Conservation (phyloP, 768 basidiomycete genomes). For the Lyophyllum atratum region DNA sequence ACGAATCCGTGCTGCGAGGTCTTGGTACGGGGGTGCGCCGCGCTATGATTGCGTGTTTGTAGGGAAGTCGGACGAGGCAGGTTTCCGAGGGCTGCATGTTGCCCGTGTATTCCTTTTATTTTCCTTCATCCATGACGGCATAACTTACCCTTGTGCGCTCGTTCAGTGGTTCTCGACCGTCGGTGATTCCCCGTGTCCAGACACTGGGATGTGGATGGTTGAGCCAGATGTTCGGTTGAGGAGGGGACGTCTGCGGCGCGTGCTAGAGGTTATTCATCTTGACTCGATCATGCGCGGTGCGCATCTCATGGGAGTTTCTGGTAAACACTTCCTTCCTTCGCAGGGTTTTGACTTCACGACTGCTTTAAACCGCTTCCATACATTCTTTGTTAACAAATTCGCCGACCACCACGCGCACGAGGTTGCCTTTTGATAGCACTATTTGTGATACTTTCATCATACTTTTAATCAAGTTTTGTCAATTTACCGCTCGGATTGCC, state of each 20-base stretch:
- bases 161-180: slow-evolving; percentile 25
- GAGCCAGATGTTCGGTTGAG: slow-evolving; percentile 22
- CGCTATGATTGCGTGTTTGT: slow-evolving; percentile 21
- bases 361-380: slow-evolving; percentile 22
- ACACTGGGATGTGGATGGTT: slow-evolving; percentile 29
- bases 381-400: neutral
- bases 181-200: slow-evolving; percentile 18
- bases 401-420: neutral
- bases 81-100: slow-evolving; percentile 4
- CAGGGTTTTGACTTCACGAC: neutral
- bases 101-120: slow-evolving; percentile 2
- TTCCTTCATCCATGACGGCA: neutral
- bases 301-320: slow-evolving; percentile 31
- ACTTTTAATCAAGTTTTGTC: too few relatives aligned
- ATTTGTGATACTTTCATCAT: too few relatives aligned
- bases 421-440: neutral
- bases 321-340: slow-evolving; percentile 18
- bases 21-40: slow-evolving; percentile 22
- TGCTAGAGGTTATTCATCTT: slow-evolving; percentile 23
- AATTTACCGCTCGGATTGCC: too few relatives aligned
- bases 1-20: slow-evolving; percentile 25
- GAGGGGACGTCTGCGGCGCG: neutral
- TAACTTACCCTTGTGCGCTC: slow-evolving; percentile 17
- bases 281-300: slow-evolving; percentile 28
- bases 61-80: neutral